Evolutionary conservation across 1,284 basidiomycete genomes (phyloP).

Genomic region (Inonotus hispidus): DNA sequence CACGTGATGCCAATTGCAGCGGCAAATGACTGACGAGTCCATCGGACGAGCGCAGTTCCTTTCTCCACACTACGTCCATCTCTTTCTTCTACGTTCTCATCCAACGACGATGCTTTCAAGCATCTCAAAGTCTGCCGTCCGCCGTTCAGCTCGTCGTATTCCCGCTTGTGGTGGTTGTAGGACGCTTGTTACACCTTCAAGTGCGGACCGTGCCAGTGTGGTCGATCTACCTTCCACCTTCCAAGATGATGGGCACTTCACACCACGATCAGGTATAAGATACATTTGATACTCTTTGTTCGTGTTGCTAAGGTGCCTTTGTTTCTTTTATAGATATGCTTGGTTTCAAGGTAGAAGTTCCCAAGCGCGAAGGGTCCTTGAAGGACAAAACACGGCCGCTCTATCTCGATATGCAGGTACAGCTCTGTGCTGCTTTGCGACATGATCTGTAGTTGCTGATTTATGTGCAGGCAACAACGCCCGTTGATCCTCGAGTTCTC

Average conservation of each 20-base stretch:
- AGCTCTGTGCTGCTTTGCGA: constrained; percentile 21
- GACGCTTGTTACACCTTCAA: constrained; percentile 69
- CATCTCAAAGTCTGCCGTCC: constrained; percentile 23
- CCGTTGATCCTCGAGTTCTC: constrained; percentile 94
- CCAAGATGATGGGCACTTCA: constrained; percentile 62
- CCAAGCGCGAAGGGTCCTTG: constrained; percentile 56
- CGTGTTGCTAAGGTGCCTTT: background rate
- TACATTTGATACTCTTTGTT: constrained; percentile 9
- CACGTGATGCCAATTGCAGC: background rate
- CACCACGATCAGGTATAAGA: constrained; percentile 61
- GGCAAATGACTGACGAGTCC: background rate
- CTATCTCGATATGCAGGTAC: constrained; percentile 92
- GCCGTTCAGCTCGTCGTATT: constrained; percentile 12
- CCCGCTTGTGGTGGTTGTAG: constrained; percentile 27
- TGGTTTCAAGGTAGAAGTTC: constrained; percentile 80
- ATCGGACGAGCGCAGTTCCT: background rate
- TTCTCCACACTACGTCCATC: constrained; percentile 6
- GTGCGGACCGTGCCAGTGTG: constrained; percentile 72
- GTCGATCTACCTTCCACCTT: constrained; percentile 72
- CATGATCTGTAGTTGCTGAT: constrained; percentile 7
- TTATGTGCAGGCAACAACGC: constrained; percentile 80
- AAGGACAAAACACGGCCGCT: constrained; percentile 77
- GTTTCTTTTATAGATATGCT: constrained; percentile 63
- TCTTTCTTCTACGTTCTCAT: background rate
- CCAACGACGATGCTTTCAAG: constrained; percentile 30